Conservation (phyloP, 2,329 filamentous ascomycete species). For the Alternaria tenuissima region DNA sequence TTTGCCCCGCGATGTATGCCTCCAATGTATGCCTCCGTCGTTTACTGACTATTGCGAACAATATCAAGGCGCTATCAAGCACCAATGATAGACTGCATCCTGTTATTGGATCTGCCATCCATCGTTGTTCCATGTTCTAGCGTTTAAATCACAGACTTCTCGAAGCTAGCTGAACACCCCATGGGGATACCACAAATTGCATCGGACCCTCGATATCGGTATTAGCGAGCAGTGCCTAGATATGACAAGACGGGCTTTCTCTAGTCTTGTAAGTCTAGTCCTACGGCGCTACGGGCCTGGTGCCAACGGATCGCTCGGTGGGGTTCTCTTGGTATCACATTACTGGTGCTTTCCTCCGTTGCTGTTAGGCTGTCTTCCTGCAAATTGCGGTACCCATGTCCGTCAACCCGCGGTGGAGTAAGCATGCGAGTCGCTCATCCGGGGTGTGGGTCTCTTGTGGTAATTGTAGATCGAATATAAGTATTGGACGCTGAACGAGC, state of each 20-base stretch:
- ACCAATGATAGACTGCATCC: constrained; percentile 6
- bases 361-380: constrained; percentile 23
- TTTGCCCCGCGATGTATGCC: no score
- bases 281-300: constrained; percentile 33
- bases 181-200: constrained; percentile 24
- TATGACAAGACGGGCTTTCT: constrained; percentile 12
- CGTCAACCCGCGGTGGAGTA: constrained; percentile 15
- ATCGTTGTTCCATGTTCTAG: constrained; percentile 13
- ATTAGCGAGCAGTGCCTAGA: constrained; percentile 15
- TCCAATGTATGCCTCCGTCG: background rate
- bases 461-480: constrained; percentile 23
- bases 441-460: constrained; percentile 5
- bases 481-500: constrained; percentile 23
- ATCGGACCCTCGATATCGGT: constrained; percentile 21
- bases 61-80: background rate
- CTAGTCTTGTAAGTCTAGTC: constrained; percentile 22
- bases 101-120: constrained; percentile 10
- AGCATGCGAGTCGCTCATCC: background rate
- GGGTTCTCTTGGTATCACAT: constrained; percentile 17
- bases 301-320: constrained; percentile 32
- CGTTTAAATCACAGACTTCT: constrained; percentile 21
- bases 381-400: constrained; percentile 27
- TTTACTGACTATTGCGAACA: background rate
- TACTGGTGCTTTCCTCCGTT: constrained; percentile 25
- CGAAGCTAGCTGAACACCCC: constrained; percentile 22